A percentile compares a stretch with the other conserved stretches of the same genome.
Conservation (phyloP, 306 rosid species). For the Trifolium repens region DNA sequence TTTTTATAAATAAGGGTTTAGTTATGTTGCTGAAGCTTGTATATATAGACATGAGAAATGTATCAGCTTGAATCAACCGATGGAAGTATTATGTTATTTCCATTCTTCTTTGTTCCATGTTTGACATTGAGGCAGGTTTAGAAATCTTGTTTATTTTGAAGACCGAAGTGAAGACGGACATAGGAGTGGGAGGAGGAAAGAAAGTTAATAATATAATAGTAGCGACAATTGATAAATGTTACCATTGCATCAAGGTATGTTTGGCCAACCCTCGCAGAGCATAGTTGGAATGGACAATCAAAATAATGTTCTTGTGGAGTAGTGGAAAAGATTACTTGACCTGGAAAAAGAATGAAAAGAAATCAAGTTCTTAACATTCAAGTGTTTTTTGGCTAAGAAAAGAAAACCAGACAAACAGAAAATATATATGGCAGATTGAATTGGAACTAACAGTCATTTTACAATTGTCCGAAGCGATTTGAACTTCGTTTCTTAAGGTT, state of each 20-base stretch:
- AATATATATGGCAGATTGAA: constrained; percentile 15
- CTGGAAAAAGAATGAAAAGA: constrained; percentile 48
- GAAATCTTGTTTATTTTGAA: constrained; percentile 1
- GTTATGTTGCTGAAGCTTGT: too few species aligned
- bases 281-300: constrained; percentile 89
- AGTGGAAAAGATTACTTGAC: constrained; percentile 67
- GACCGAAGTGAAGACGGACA: constrained; percentile 23
- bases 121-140: neutral
- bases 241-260: constrained; percentile 90
- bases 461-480: too few species aligned
- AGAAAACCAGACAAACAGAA: neutral
- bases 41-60: too few species aligned
- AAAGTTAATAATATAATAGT: neutral
- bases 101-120: too few species aligned
- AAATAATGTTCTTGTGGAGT: constrained; percentile 94
- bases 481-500: too few species aligned
- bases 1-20: too few species aligned
- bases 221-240: constrained; percentile 30
- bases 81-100: too few species aligned
- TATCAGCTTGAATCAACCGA: too few species aligned
- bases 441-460: neutral
- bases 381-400: neutral
- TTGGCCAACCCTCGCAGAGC: constrained; percentile 84
- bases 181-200: constrained; percentile 5
- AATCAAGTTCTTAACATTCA: constrained; percentile 24